These are phyloP conservation scores for Zopfia rhizophila DNA, from an alignment of 2,329 filamentous ascomycete genomes.

Conservation along the genomic window DNA sequence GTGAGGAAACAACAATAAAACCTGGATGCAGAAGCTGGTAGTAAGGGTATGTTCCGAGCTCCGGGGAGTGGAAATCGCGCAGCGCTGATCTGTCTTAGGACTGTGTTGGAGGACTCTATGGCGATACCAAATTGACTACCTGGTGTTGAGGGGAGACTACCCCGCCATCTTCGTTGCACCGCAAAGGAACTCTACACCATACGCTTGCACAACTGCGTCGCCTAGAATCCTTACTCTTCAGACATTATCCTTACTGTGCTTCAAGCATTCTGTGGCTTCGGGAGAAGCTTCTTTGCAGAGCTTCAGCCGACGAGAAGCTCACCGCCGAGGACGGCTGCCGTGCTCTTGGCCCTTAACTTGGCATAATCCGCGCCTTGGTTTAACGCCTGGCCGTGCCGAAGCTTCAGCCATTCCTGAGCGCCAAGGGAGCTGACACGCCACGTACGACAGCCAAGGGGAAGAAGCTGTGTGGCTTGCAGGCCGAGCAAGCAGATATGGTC, in stretches of 20 bases:
- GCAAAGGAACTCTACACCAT: no score
- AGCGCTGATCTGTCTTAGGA: no score
- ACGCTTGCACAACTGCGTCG: no score
- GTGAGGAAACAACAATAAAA: slow-evolving; percentile 27
- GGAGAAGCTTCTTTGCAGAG: slow-evolving; percentile 33
- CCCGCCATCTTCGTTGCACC: no score
- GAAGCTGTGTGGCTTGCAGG: slow-evolving; percentile 34
- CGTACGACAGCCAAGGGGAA: slow-evolving; percentile 40
- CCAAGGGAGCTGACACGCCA: slow-evolving; percentile 29
- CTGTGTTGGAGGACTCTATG: no score
- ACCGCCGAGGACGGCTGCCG: slow-evolving; percentile 25
- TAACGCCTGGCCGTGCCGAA: slow-evolving; percentile 27
- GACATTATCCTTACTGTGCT: no score
- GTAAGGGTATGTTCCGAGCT: no score
- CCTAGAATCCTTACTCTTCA: no score
- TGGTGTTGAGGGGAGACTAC: no score
- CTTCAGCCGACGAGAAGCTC: slow-evolving; percentile 35
- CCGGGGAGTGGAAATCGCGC: no score
- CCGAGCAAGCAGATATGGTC: slow-evolving; percentile 33
- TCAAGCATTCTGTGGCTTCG: slow-evolving; percentile 37
- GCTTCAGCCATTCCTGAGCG: slow-evolving; percentile 31
- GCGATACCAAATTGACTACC: no score
- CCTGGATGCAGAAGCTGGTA: slow-evolving; percentile 10
- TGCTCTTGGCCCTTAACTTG: slow-evolving; percentile 37
- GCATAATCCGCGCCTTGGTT: slow-evolving; percentile 33